Percentiles rank a stretch among this genome's conserved stretches.
These are phyloP conservation scores for Kwoniella bestiolae DNA, from an alignment of 768 basidiomycete genomes.

Conservation along the genomic window DNA sequence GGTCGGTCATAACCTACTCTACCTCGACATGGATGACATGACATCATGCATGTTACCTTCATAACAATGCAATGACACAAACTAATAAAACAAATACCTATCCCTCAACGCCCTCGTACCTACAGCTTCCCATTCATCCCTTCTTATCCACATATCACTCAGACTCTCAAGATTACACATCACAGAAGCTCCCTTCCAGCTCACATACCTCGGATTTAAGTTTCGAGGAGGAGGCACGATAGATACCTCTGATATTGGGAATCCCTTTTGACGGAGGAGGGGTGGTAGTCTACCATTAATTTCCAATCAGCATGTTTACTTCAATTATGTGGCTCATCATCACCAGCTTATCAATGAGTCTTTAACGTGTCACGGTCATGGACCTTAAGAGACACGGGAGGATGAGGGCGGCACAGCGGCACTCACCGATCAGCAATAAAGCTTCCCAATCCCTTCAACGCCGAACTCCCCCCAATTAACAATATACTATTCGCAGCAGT, in stretches of 20 bases:
- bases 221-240: constrained; percentile 95
- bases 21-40: no score
- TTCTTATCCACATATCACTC: constrained; percentile 84
- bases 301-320: neutral
- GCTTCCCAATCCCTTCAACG: constrained; percentile 42
- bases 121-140: constrained; percentile 70
- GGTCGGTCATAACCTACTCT: neutral
- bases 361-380: no score
- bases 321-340: neutral
- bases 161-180: constrained; percentile 89
- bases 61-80: no score
- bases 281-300: constrained; percentile 34
- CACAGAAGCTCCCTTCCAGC: constrained; percentile 93
- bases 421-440: constrained; percentile 50
- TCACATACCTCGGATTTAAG: constrained; percentile 83
- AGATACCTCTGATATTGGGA: constrained; percentile 61
- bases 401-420: neutral
- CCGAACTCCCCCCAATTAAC: constrained; percentile 45
- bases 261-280: constrained; percentile 41
- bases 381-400: neutral
- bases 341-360: no score
- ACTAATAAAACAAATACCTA: constrained; percentile 45
- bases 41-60: no score
- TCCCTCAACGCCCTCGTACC: constrained; percentile 59
- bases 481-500: constrained; percentile 38